Evolutionary conservation across 345 rosid species (phyloP).

Genomic region (Zanthoxylum bungeanum): DNA sequence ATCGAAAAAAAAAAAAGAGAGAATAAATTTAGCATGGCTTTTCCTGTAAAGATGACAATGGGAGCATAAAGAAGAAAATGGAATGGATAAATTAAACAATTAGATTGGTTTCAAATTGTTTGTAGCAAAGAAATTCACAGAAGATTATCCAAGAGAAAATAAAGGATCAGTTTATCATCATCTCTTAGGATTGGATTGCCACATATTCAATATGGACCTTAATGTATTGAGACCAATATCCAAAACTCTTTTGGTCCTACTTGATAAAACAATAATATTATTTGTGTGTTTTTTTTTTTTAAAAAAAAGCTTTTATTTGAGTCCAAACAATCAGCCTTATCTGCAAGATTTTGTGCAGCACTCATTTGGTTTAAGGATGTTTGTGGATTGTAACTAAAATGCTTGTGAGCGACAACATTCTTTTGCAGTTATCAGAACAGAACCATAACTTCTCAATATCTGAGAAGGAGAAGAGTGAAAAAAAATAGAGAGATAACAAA

Average conservation of each 20-base stretch:
- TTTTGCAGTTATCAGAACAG: neutral
- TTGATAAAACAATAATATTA: neutral
- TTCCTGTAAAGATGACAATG: neutral
- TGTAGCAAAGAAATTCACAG: too few species aligned
- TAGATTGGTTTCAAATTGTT: neutral
- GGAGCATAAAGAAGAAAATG: neutral
- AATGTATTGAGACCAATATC: slow-evolving; percentile 7
- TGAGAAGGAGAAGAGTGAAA: too few species aligned
- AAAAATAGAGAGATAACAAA: too few species aligned
- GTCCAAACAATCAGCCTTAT: slow-evolving; percentile 2
- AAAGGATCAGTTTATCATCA: neutral
- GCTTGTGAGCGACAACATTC: neutral
- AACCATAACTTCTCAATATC: too few species aligned
- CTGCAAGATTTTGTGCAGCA: neutral
- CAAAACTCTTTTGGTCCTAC: slow-evolving; percentile 11
- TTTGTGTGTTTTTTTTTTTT: neutral
- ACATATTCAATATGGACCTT: slow-evolving; percentile 6
- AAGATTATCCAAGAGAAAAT: neutral
- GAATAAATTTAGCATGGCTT: neutral
- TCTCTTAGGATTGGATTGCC: slow-evolving; percentile 26
- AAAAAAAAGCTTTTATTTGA: neutral
- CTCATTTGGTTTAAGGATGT: neutral
- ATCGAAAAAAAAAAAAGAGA: neutral
- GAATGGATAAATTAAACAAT: neutral
- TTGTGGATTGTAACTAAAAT: neutral